Evolutionary conservation across 2,329 filamentous ascomycete genomes (phyloP), one percentile per base, ranked within the genome.

Genomic region (Stagonosporopsis chrysanthemi): DNA sequence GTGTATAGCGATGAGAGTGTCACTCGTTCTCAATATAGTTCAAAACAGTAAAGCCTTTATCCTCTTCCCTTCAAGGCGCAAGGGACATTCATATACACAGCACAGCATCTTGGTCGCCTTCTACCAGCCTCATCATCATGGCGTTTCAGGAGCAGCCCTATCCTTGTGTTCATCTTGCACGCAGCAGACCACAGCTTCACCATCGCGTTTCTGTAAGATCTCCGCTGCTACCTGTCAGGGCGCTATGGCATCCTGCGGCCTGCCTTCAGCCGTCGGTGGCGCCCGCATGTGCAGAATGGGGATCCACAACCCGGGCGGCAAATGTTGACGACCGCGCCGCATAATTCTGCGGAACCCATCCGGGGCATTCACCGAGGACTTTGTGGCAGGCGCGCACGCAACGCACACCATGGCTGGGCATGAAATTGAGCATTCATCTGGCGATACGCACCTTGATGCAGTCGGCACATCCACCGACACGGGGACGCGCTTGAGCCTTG

Each of bases 191-290:
- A 66, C 62, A 61, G 64, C 69, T 63, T 68, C 67, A 67, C 65
- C 67, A 67, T 60, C 55, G 62, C 68, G 50, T 58, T 63, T 66
- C 46, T 68, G 63, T 62, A 68, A 64, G 64, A 57, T 66, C 58
- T 65, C 66, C 67, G 60, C 65, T 61, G 63, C 64, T 64, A 62
- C 61, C 61, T 62, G 62, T 64, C 64, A 62, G 60, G 58, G 64
- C 65, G 68, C 65, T 69, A 61, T 65, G 71, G 65, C 68, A 69
- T 68, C 62, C 58, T 69, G 68, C 70, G 67, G 61, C 65, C 65
- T 64, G 61, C 63, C 61, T 67, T 59, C 63, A 67, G 70, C 67
- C 68, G 68, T 70, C 62, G 65, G 69, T 73, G 73, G 71, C 70
- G 71, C 68, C 64, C 61, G 63, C 64, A 56, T 63, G 56, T 61